phyloP scores from a whole-genome alignment of 495 filamentous ascomycete genomes.

The Annulohypoxylon stygium region DNA sequence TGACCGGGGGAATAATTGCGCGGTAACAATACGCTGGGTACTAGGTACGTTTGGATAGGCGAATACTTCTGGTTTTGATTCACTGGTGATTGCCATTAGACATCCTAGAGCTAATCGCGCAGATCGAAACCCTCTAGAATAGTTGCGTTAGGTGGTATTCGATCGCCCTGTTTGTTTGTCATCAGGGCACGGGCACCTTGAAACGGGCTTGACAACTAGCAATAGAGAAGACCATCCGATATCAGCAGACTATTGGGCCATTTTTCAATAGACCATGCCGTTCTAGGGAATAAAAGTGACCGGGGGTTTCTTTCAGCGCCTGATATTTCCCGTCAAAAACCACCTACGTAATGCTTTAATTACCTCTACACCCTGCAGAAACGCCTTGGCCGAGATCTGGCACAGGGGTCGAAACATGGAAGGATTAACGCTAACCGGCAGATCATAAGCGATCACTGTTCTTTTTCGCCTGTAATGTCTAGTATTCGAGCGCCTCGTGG shows the following conservation, averaged over 20 bases:
- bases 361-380: slow-evolving; percentile 40
- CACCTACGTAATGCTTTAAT: slow-evolving; percentile 36
- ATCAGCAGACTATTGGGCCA: slow-evolving; percentile 43
- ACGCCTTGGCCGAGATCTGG: slow-evolving; percentile 50
- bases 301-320: slow-evolving; percentile 16
- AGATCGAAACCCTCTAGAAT: slow-evolving; percentile 2
- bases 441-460: slow-evolving; percentile 44
- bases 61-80: neutral
- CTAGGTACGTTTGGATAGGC: neutral
- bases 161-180: slow-evolving; percentile 14
- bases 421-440: slow-evolving; percentile 45
- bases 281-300: slow-evolving; percentile 12
- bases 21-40: neutral
- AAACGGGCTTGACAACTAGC: slow-evolving; percentile 32
- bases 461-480: slow-evolving; percentile 17
- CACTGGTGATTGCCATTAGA: neutral
- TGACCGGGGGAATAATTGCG: neutral
- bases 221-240: slow-evolving; percentile 31
- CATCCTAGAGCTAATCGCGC: slow-evolving; percentile 6
- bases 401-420: slow-evolving; percentile 47
- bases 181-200: slow-evolving; percentile 34
- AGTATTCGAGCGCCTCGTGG: slow-evolving; percentile 22
- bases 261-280: slow-evolving; percentile 1
- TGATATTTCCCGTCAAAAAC: slow-evolving; percentile 5
- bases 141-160: slow-evolving; percentile 9